Evolutionary conservation across 2,329 filamentous ascomycete genomes (phyloP).

Genomic region (Claviceps citrina): DNA sequence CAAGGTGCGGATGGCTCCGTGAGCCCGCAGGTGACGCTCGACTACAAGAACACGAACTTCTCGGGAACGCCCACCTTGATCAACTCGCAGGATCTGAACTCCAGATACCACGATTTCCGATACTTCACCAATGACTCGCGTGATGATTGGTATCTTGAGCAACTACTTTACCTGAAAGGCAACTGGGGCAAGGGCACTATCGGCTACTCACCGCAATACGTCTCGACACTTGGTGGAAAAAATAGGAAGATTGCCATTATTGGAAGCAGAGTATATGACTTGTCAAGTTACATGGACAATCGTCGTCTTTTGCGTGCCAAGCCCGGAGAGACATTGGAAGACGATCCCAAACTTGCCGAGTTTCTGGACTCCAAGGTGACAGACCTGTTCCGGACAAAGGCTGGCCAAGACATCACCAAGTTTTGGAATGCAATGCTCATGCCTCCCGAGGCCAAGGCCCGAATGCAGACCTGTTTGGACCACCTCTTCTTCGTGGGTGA

Average conservation of each 20-base stretch:
- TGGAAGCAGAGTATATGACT: constrained; percentile 67
- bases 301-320: constrained; percentile 51
- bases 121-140: constrained; percentile 66
- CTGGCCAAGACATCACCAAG: constrained; percentile 70
- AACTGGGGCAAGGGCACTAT: constrained; percentile 78
- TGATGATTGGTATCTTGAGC: constrained; percentile 83
- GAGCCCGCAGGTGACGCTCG: constrained; percentile 61
- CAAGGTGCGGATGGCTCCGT: constrained; percentile 52
- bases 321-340: constrained; percentile 32
- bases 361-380: constrained; percentile 72
- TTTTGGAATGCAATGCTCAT: constrained; percentile 62
- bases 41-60: constrained; percentile 67
- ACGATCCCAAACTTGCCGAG: constrained; percentile 40
- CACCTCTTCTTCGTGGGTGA: constrained; percentile 91
- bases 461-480: constrained; percentile 74
- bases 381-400: constrained; percentile 57
- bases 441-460: constrained; percentile 35
- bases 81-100: constrained; percentile 53
- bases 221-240: constrained; percentile 51
- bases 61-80: constrained; percentile 51
- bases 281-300: constrained; percentile 68
- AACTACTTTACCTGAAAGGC: constrained; percentile 61
- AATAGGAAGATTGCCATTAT: constrained; percentile 61
- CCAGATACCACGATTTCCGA: constrained; percentile 85
- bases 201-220: constrained; percentile 66